phyloP scores from a whole-genome alignment of 768 basidiomycete genomes.

The Tricholoma sp. region DNA sequence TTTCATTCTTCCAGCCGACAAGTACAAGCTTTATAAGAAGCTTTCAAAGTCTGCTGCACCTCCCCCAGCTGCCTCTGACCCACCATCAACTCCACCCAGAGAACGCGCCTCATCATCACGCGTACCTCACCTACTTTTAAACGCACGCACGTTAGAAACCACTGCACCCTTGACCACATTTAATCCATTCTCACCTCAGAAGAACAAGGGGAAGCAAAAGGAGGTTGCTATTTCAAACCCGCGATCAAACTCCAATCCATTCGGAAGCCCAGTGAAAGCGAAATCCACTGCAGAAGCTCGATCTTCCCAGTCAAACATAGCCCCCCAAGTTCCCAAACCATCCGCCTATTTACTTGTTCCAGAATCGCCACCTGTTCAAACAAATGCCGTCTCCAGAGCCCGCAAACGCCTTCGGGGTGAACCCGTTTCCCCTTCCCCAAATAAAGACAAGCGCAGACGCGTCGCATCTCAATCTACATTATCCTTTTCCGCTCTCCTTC shows the following conservation, averaged over 20 bases:
- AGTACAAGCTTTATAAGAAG: conserved; percentile 80
- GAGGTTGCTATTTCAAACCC: conserved; percentile 14
- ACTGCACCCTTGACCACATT: conserved; percentile 50
- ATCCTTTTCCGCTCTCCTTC: conserved; percentile 29
- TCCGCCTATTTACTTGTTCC: conserved; percentile 15
- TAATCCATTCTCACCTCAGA: conserved; percentile 79
- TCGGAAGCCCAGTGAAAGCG: conserved; percentile 37
- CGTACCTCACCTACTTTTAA: conserved; percentile 32
- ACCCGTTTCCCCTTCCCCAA: conserved; percentile 78
- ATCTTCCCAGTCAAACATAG: conserved; percentile 36
- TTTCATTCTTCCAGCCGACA: conserved; percentile 47
- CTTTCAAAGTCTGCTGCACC: conserved; percentile 46
- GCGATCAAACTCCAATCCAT: conserved; percentile 34
- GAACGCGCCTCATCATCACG: conserved; percentile 12
- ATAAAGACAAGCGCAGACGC: conserved; percentile 70
- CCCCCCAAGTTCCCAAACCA: conserved; percentile 19
- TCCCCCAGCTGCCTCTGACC: conserved; percentile 15
- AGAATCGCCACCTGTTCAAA: conserved; percentile 24
- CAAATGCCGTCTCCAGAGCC: conserved; percentile 56
- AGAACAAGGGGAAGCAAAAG: conserved; percentile 50
- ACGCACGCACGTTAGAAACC: conserved; percentile 46
- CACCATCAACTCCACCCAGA: conserved; percentile 36
- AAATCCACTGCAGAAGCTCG: conserved; percentile 28
- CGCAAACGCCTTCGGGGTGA: conserved; percentile 81
- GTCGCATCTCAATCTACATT: conserved; percentile 36